Evolutionary conservation across 2,329 filamentous ascomycete species (phyloP).

Genomic region (Phaeosphaeria sp.): DNA sequence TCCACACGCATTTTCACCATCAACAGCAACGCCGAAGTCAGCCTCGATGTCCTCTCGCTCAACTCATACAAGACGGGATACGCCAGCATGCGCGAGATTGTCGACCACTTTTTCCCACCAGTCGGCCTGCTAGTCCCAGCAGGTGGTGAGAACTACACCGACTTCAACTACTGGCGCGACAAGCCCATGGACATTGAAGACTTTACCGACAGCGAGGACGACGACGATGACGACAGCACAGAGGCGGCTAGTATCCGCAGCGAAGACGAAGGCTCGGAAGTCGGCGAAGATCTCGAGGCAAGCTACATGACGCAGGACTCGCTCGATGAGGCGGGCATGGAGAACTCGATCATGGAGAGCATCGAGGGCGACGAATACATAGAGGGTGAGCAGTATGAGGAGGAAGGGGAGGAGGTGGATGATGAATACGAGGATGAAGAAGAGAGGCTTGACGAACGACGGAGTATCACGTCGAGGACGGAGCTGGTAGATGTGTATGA

Average conservation of each 20-base stretch:
- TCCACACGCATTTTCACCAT: slow-evolving; percentile 96
- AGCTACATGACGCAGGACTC: slow-evolving; percentile 64
- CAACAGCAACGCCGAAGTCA: slow-evolving; percentile 96
- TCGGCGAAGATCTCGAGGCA: slow-evolving; percentile 58
- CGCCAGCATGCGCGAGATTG: slow-evolving; percentile 94
- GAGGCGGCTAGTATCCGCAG: slow-evolving; percentile 51
- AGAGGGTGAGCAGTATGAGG: slow-evolving; percentile 30
- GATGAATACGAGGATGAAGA: slow-evolving; percentile 25
- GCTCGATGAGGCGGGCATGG: slow-evolving; percentile 54
- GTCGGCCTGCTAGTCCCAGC: slow-evolving; percentile 85
- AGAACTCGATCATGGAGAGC: slow-evolving; percentile 58
- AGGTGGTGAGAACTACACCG: slow-evolving; percentile 92
- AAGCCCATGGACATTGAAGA: slow-evolving; percentile 82
- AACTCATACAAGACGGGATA: slow-evolving; percentile 98
- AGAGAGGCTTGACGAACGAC: slow-evolving; percentile 21
- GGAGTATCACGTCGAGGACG: slow-evolving; percentile 17
- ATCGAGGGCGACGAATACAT: slow-evolving; percentile 50
- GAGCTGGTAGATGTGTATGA: slow-evolving; percentile 8
- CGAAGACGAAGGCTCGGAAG: slow-evolving; percentile 59
- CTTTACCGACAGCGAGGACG: slow-evolving; percentile 81
- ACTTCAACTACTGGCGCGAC: slow-evolving; percentile 97
- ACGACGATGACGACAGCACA: slow-evolving; percentile 48
- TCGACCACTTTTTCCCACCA: slow-evolving; percentile 97
- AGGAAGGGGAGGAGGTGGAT: slow-evolving; percentile 32
- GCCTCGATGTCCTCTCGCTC: slow-evolving; percentile 83